These are phyloP conservation scores for Curvularia eragrostidis DNA, from an alignment of 2,329 filamentous ascomycete genomes.

Conservation along the genomic window DNA sequence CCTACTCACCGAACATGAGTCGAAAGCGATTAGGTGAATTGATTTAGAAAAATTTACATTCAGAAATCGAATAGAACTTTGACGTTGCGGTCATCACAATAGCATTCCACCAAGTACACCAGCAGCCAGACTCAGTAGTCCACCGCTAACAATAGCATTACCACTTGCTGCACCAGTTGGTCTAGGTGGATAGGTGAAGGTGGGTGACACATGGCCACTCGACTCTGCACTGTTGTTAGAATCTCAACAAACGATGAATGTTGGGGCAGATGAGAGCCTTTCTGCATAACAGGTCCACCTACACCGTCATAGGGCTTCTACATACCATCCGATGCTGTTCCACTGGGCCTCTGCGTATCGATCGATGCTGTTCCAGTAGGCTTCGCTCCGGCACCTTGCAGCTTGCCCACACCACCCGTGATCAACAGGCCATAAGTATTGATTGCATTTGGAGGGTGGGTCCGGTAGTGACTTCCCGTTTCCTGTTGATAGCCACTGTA, in stretches of 20 bases:
- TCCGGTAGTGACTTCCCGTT: neutral
- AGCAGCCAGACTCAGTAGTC: conserved; percentile 19
- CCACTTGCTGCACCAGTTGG: conserved; percentile 9
- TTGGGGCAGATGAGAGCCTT: neutral
- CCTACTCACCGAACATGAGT: neutral
- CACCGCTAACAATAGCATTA: conserved; percentile 16
- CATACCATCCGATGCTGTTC: neutral
- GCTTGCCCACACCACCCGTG: neutral
- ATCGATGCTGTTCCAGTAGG: neutral
- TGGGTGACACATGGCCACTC: neutral
- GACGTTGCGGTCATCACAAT: neutral
- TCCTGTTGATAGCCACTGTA: neutral
- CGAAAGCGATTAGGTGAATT: neutral
- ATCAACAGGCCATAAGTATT: neutral
- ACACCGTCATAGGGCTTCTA: neutral
- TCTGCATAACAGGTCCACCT: neutral
- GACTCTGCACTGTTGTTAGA: neutral
- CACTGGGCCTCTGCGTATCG: neutral
- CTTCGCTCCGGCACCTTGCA: neutral
- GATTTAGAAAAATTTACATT: neutral
- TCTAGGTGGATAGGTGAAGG: neutral
- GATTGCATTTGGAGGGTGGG: neutral
- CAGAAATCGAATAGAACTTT: too few species aligned
- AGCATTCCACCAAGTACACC: conserved; percentile 19
- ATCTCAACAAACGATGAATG: neutral